Conservation (phyloP, 148 eudicot species). For the Fagopyrum tataricum region DNA sequence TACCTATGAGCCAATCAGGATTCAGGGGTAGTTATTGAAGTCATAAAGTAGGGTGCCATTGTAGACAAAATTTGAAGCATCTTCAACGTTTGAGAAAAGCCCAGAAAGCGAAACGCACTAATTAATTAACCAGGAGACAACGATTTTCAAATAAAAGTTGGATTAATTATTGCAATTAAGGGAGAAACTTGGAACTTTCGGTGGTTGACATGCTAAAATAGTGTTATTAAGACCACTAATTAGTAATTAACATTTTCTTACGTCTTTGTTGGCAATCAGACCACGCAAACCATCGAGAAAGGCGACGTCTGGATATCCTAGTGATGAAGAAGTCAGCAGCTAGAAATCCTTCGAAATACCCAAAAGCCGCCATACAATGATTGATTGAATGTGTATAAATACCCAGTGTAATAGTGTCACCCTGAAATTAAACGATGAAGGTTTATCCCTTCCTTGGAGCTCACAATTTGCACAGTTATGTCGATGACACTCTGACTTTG, state of each 20-base stretch:
- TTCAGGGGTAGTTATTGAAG: not conserved
- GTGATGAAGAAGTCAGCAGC: too few relatives aligned
- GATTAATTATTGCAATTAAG: not conserved
- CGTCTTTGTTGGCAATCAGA: not conserved
- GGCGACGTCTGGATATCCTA: too few relatives aligned
- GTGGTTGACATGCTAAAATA: not conserved
- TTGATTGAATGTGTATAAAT: too few relatives aligned
- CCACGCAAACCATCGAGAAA: too few relatives aligned
- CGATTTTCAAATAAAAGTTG: not conserved
- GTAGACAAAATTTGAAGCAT: not conserved
- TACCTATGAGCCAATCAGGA: not conserved
- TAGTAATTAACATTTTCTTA: not conserved
- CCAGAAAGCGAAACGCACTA: not conserved
- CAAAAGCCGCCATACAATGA: too few relatives aligned
- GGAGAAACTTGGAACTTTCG: not conserved
- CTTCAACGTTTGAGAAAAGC: not conserved
- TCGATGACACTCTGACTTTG: too few relatives aligned
- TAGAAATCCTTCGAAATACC: too few relatives aligned
- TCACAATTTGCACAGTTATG: too few relatives aligned
- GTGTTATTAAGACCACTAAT: not conserved
- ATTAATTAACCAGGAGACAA: not conserved
- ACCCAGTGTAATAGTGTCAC: too few relatives aligned
- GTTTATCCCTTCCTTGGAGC: too few relatives aligned
- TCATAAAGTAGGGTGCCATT: not conserved
- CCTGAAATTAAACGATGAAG: too few relatives aligned